Percentiles rank a stretch among this genome's conserved stretches.
Conservation (phyloP, 495 filamentous ascomycete genomes). For the Lasiosphaeria hispida region DNA sequence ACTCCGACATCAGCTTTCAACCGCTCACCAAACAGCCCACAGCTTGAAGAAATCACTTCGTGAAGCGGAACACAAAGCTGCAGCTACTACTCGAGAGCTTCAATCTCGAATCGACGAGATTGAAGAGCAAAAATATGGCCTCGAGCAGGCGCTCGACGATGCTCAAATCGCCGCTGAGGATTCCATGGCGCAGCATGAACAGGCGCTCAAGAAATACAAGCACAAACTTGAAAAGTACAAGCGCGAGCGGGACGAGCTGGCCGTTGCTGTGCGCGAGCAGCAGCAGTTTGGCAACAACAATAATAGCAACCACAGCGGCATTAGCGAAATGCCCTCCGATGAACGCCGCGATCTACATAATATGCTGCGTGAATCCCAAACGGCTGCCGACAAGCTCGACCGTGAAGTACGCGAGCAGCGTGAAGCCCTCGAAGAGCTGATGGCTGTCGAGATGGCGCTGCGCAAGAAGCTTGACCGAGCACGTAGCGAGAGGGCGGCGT, state of each 20-base stretch:
- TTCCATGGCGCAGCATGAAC: conserved; percentile 78
- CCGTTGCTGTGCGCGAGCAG: conserved; percentile 28
- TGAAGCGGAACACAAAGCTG: conserved; percentile 66
- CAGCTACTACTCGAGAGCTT: conserved; percentile 79
- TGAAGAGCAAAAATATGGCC: conserved; percentile 83
- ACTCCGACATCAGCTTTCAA: conserved; percentile 60
- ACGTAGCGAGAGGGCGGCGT: conserved; percentile 43
- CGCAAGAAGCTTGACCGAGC: conserved; percentile 49
- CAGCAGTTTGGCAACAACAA: conserved; percentile 24
- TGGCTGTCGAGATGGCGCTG: conserved; percentile 29
- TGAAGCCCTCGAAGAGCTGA: conserved; percentile 34
- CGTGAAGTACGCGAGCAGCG: conserved; percentile 41
- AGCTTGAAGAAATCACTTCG: conserved; percentile 51
- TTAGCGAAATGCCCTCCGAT: conserved; percentile 35
- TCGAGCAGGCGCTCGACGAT: conserved; percentile 79
- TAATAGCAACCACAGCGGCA: conserved; percentile 26
- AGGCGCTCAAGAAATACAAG: conserved; percentile 58
- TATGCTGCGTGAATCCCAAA: conserved; percentile 68
- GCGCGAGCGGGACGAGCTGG: conserved; percentile 35
- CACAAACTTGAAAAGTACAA: conserved; percentile 50
- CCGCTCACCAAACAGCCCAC: conserved; percentile 57
- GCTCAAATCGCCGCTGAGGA: conserved; percentile 69
- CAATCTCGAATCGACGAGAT: conserved; percentile 81
- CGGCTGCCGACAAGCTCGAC: conserved; percentile 45
- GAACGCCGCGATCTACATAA: conserved; percentile 62